These are phyloP conservation scores for Ramularia endophylla DNA, from an alignment of 2,329 filamentous ascomycete species.

Conservation along the genomic window DNA sequence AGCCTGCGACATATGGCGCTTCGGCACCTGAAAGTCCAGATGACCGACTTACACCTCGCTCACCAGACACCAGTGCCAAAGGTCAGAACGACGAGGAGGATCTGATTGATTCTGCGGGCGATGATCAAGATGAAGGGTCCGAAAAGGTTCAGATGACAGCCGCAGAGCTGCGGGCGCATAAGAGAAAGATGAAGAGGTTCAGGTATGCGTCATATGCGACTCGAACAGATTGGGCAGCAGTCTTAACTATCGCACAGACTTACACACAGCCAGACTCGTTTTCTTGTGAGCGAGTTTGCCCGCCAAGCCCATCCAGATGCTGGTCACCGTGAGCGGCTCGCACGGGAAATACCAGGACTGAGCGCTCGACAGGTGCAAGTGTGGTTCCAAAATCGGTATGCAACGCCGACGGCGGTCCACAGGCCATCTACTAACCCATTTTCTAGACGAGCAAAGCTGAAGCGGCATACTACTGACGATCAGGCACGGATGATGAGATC, in stretches of 20 bases:
- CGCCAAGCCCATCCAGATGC: slow-evolving; percentile 93
- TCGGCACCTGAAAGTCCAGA: slow-evolving; percentile 43
- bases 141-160: slow-evolving; percentile 36
- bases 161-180: slow-evolving; percentile 44
- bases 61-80: slow-evolving; percentile 27
- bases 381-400: slow-evolving; percentile 95
- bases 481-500: slow-evolving; percentile 57
- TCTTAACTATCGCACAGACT: slow-evolving; percentile 50
- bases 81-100: slow-evolving; percentile 37
- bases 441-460: slow-evolving; percentile 54
- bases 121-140: slow-evolving; percentile 23
- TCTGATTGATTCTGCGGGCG: slow-evolving; percentile 33
- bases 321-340: slow-evolving; percentile 78
- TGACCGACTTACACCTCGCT: slow-evolving; percentile 41
- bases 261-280: slow-evolving; percentile 94
- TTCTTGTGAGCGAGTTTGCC: slow-evolving; percentile 94
- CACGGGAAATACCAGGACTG: slow-evolving; percentile 82
- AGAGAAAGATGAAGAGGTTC: slow-evolving; percentile 66
- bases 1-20: slow-evolving; percentile 32
- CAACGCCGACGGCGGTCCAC: not conserved
- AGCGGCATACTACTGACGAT: slow-evolving; percentile 55
- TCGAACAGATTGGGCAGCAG: slow-evolving; percentile 5
- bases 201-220: slow-evolving; percentile 45
- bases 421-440: slow-evolving; percentile 10
- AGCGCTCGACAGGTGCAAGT: slow-evolving; percentile 93